Evolutionary conservation across 192 early-diverging fungal species (phyloP), one percentile per base, ranked within the genome.

Genomic region (Backusella australiensis): DNA sequence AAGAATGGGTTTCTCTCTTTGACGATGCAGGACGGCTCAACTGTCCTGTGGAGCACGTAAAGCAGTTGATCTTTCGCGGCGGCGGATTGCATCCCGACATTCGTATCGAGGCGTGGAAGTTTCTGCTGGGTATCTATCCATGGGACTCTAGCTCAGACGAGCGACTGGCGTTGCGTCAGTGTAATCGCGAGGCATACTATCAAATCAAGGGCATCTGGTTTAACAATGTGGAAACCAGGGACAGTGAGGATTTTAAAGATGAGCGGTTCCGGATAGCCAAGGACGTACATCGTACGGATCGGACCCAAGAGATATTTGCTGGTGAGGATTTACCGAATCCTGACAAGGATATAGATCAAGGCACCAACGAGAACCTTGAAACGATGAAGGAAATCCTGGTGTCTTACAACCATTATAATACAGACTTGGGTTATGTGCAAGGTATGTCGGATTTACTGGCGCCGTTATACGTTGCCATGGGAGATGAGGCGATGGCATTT

Each of bases 371-470:
- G 53, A 94, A 93, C 69, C 75, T 99, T 41, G 94, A 94, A 72
- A 85, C 92, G 52, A 90, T 99, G 83, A 92, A 96, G 72, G 93
- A 97, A 80, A 91, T 99, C 36, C 80, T 99, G 52, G 89, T 98
- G 84, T 95, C 96, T 3, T 99, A 96, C 77, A 94, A 95, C 72
- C 89, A 93, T 73, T 91, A 94, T 84, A 91, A 96, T 81, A 90
- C 91, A 75, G 87, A 91, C 39, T 76, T 91, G 32, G 90, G 96
- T 32, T 98, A 96, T 75, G 96, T 98, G 0, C 96, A 99, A 82
- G 98, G 98, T n/a, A 99, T 99, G 98, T 93, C 91, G 36, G 98
- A 99, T 75, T 84, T 99, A 19, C 84, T 93, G 38, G 93, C 95
- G 19, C 96, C 97, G 6, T 87, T 98, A 12, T 92, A 94, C 84